Conservation (phyloP, 1,139 yeast genomes). For the Suhomyces bribrorum region DNA sequence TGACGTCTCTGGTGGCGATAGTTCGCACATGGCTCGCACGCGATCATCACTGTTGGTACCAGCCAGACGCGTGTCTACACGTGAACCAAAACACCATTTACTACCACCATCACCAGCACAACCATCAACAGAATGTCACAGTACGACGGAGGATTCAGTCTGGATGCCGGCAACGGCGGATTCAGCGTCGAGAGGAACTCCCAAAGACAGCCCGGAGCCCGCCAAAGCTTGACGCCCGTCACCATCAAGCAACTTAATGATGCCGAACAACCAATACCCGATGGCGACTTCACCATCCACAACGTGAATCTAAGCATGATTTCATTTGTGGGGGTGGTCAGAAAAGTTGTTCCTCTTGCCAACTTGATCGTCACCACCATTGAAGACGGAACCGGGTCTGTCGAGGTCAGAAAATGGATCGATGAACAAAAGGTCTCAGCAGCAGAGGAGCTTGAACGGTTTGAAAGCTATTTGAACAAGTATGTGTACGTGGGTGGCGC, state of each 20-base stretch:
- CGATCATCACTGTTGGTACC: no score
- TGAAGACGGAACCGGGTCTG: conserved; percentile 85
- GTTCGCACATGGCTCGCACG: no score
- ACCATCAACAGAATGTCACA: conserved; percentile 20
- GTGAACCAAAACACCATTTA: conserved; percentile 1
- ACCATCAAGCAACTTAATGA: conserved; percentile 78
- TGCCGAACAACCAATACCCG: conserved; percentile 66
- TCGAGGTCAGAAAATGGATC: conserved; percentile 71
- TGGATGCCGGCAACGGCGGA: conserved; percentile 28
- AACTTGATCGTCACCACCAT: conserved; percentile 57
- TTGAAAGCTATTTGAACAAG: conserved; percentile 29
- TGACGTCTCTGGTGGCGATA: no score
- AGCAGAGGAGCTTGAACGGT: conserved; percentile 35
- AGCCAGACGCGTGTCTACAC: conserved; percentile 1
- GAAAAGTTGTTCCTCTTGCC: conserved; percentile 58
- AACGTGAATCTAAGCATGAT: conserved; percentile 63
- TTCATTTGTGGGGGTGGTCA: conserved; percentile 64
- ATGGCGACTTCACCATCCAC: conserved; percentile 71
- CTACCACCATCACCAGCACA: neutral
- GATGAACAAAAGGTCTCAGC: conserved; percentile 48
- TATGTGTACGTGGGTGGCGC: conserved; percentile 76
- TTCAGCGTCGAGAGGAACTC: conserved; percentile 34
- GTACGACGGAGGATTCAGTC: conserved; percentile 33
- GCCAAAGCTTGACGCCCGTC: conserved; percentile 69
- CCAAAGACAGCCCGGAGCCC: conserved; percentile 37